Conservation (phyloP, 192 early-diverging fungal genomes). For the Entomortierella parvispora region DNA sequence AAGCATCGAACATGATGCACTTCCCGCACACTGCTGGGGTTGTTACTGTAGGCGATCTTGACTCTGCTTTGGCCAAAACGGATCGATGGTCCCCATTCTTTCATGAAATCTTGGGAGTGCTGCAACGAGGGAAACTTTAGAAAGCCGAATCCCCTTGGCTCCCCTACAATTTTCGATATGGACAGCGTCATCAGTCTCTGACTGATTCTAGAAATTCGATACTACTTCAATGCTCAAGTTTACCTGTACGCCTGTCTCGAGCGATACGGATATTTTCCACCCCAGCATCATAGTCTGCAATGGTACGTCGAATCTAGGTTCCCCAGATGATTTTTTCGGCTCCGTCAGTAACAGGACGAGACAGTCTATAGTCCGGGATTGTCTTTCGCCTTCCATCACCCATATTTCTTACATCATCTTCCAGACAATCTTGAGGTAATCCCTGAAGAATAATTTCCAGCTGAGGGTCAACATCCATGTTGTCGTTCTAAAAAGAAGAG, state of each 20-base stretch:
- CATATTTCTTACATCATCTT: too few relatives aligned
- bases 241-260: conserved; percentile 40
- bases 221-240: too few relatives aligned
- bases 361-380: too few relatives aligned
- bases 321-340: too few relatives aligned
- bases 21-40: conserved; percentile 19
- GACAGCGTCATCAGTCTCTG: neutral
- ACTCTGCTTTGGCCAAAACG: conserved; percentile 25
- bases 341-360: too few relatives aligned
- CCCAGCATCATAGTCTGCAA: conserved; percentile 24
- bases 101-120: conserved; percentile 29
- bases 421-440: too few relatives aligned
- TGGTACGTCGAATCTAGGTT: conserved; percentile 23
- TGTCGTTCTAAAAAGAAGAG: too few relatives aligned
- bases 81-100: conserved; percentile 22
- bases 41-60: conserved; percentile 36
- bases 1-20: conserved; percentile 8
- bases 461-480: too few relatives aligned
- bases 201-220: too few relatives aligned
- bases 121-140: conserved; percentile 17
- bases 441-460: too few relatives aligned
- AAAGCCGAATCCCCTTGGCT: conserved; percentile 39
- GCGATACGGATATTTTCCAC: conserved; percentile 25
- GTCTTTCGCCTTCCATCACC: too few relatives aligned
- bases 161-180: conserved; percentile 13